Conservation (phyloP, 2,329 filamentous ascomycete species). For the Colletotrichum orbiculare region DNA sequence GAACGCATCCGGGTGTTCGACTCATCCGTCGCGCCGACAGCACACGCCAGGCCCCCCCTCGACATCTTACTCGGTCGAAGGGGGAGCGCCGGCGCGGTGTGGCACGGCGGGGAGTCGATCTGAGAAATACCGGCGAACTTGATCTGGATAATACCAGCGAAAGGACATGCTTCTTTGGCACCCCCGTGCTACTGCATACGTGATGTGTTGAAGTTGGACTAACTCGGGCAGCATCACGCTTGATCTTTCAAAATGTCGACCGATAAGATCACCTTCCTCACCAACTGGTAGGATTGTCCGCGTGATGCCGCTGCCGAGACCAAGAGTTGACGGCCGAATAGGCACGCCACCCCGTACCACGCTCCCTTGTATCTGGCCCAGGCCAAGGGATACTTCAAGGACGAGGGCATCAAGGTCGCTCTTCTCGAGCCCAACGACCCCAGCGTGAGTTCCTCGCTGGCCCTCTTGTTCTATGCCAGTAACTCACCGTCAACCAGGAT, state of each 20-base stretch:
- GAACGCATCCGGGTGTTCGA: conserved; percentile 60
- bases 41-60: conserved; percentile 17
- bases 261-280: conserved; percentile 87
- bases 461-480: accelerated
- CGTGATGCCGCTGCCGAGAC: conserved; percentile 5
- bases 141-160: conserved; percentile 90
- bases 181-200: conserved; percentile 45
- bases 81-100: neutral
- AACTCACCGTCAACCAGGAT: conserved; percentile 58
- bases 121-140: conserved; percentile 88
- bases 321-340: conserved; percentile 45
- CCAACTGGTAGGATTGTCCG: conserved; percentile 74
- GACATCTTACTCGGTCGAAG: conserved; percentile 30
- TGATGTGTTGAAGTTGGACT: conserved; percentile 51
- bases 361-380: conserved; percentile 82
- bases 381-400: conserved; percentile 78
- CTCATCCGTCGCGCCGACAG: conserved; percentile 35
- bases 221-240: conserved; percentile 57
- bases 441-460: conserved; percentile 59
- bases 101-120: conserved; percentile 54
- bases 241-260: conserved; percentile 74
- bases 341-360: conserved; percentile 86
- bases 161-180: conserved; percentile 83
- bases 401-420: conserved; percentile 82
- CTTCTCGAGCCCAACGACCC: conserved; percentile 81